These are phyloP conservation scores for Phlyctochytrium bullatum DNA, from an alignment of 192 early-diverging fungal genomes.

Conservation along the genomic window DNA sequence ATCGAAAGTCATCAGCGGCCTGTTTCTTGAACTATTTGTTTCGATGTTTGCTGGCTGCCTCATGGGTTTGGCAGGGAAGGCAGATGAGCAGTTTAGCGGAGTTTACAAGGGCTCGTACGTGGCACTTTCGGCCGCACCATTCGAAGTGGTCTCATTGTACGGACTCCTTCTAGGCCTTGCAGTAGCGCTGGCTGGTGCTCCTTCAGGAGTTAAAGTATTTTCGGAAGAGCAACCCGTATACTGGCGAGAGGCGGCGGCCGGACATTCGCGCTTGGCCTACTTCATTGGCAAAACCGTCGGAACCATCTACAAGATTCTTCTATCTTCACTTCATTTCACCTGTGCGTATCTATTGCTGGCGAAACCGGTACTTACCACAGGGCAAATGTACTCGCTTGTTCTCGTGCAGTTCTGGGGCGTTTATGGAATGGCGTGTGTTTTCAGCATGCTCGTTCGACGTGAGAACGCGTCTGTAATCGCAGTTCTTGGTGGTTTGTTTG, in stretches of 20 bases:
- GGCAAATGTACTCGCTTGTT: constrained; percentile 31
- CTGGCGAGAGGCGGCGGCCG: constrained; percentile 49
- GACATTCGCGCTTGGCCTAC: constrained; percentile 34
- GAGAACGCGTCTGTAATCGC: constrained; percentile 43
- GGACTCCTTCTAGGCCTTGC: constrained; percentile 36
- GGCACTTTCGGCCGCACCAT: constrained; percentile 36
- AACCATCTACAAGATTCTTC: constrained; percentile 33
- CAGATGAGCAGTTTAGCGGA: constrained; percentile 39
- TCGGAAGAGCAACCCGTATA: constrained; percentile 43
- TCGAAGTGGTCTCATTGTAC: constrained; percentile 30
- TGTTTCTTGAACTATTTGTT: constrained; percentile 18
- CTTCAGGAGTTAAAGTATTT: constrained; percentile 52
- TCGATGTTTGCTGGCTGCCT: constrained; percentile 10
- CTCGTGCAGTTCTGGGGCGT: constrained; percentile 45
- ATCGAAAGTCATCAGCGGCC: neutral
- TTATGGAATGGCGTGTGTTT: constrained; percentile 43
- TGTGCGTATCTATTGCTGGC: constrained; percentile 35
- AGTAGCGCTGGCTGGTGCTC: constrained; percentile 39
- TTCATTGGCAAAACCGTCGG: constrained; percentile 42
- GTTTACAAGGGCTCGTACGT: constrained; percentile 41
- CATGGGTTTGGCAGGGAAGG: constrained; percentile 8
- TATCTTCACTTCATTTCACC: constrained; percentile 45
- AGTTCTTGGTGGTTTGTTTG: constrained; percentile 36
- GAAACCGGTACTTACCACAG: constrained; percentile 27
- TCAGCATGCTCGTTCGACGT: constrained; percentile 35